Base-by-base conservation (phyloP, 768 basidiomycete species). In the Chalciporus piperatus region DNA sequence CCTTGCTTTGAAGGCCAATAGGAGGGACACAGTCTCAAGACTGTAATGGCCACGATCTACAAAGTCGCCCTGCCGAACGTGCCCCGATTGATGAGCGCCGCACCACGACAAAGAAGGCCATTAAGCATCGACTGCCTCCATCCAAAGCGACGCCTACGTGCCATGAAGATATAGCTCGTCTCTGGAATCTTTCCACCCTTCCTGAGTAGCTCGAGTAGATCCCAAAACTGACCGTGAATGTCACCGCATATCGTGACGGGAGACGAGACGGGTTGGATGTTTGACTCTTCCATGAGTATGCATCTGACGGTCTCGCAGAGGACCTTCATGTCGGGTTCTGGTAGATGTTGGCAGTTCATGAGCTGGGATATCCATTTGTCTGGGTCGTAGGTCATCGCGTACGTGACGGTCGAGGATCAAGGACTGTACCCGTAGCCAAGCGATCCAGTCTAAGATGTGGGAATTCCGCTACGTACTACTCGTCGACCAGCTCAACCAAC, bases 171-270 rank as follows among this genome's bases (percentile, higher is more conserved):
- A 68, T 97, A 97, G 67, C 92, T 95, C 46, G 82, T 91, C 57
- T 86, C 88, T 9, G 92, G 92, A 10, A 92, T 84, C 56, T 79
- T 82, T 7, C 94, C 92, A 2, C 93, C 93, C 50, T 91, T 85
- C 59, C 88, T 74, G 60, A 97, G 74, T 45, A 99, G 73, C 72
- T 99, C 94, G 30, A 96, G 77, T 42, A 98, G 75, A 65, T 98
- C 96, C 87, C 93, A 98, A 71, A 97, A 97, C 68, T 98, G 96
- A 22, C 95, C 95, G 62, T 98, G 95, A 46, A 98, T 96, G 66
- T 98, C 95, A 27, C 95, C 95, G 64, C 90, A 92, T 58, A 92
- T 88, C 27, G 96, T 98, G 33, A 98, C 96, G 1, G 96, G 96
- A 57, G 83, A 89, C 30, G 90, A 89, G 47, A 99, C 92, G 28